Percentiles rank a stretch among this genome's conserved stretches.
Conservation (phyloP, 164 flowering plant genomes). For the Akebia trifoliata region DNA sequence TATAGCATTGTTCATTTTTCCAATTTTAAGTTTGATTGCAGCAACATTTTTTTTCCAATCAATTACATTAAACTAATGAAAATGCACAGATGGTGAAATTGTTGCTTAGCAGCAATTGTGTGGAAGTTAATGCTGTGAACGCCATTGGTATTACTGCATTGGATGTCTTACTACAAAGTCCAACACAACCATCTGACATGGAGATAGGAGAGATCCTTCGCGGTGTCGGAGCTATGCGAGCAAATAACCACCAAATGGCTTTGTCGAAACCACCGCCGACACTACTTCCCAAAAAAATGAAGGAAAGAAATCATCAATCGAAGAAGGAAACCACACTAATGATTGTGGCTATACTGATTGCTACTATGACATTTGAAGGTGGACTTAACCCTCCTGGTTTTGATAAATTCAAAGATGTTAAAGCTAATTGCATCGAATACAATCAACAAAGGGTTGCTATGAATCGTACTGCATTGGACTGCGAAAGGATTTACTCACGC, state of each 20-base stretch:
- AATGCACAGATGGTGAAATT: constrained; percentile 10
- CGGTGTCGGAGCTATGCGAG: not conserved
- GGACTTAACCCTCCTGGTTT: constrained; percentile 19
- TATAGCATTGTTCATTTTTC: not conserved
- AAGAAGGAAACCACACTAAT: constrained; percentile 13
- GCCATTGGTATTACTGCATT: constrained; percentile 13
- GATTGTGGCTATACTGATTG: constrained; percentile 19
- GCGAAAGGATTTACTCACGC: too few species aligned
- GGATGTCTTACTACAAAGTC: constrained; percentile 11
- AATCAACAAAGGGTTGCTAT: too few species aligned
- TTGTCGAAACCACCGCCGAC: not conserved
- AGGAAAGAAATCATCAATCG: constrained; percentile 5
- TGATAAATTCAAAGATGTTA: not conserved
- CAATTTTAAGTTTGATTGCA: not conserved
- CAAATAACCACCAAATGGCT: not conserved
- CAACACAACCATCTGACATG: constrained; percentile 13
- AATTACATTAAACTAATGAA: not conserved
- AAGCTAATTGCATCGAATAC: too few species aligned
- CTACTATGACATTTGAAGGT: constrained; percentile 23
- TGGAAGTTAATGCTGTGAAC: constrained; percentile 15
- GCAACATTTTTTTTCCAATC: not conserved
- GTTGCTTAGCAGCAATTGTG: constrained; percentile 1
- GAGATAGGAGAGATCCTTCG: constrained; percentile 11
- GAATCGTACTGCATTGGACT: too few species aligned
- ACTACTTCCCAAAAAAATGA: not conserved